Evolutionary conservation across 2,329 filamentous ascomycete genomes (phyloP), one percentile per base, ranked within the genome.

Genomic region (Cladosporium cucumerinum): DNA sequence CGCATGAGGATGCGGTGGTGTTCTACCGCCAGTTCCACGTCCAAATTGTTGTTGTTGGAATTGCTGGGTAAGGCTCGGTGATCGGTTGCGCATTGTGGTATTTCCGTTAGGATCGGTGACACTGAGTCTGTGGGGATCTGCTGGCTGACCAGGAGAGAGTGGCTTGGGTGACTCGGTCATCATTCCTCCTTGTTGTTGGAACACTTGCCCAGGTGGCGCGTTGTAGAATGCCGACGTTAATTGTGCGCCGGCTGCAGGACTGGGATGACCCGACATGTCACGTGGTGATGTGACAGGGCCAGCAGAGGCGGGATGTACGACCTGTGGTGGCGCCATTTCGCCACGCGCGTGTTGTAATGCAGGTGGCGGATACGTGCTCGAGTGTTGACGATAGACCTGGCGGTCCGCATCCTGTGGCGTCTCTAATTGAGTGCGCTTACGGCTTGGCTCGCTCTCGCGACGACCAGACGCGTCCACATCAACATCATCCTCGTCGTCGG

Each of bases 131-230:
- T 84, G 81, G 23, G 78, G 74, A 66, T 83, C 80, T 43, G 68
- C 57, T 68, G 81, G 79, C 65, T 82, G 81, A 21, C 83, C 83
- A n/a, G 90, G 89, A 66, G 89, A 93, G 48, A 96, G 81, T 4
- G 93, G 89, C 74, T 93, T 96, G 0, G 93, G 92, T 69, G 91
- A 96, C 77, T 97, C 92, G 3, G 90, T 95, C 81, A 96, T 90
- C 62, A 79, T 78, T 61, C 86, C 85, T 68, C 39, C 51, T 49
- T 71, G 72, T 57, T 92, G 88, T 10, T 87, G 85, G 74, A 92
- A 96, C 69, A 93, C 84, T 21, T 84, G 85, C 55, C 81, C 80
- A 63, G 65, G 68, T 7, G 55, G 30, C 7, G 32, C 60, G 6
- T 68, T 76, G 63, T 74, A 73, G 62, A 73, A 74, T 28, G 69